Evolutionary conservation across 805 yeast genomes (phyloP).

Genomic region (Brettanomyces bruxellensis): DNA sequence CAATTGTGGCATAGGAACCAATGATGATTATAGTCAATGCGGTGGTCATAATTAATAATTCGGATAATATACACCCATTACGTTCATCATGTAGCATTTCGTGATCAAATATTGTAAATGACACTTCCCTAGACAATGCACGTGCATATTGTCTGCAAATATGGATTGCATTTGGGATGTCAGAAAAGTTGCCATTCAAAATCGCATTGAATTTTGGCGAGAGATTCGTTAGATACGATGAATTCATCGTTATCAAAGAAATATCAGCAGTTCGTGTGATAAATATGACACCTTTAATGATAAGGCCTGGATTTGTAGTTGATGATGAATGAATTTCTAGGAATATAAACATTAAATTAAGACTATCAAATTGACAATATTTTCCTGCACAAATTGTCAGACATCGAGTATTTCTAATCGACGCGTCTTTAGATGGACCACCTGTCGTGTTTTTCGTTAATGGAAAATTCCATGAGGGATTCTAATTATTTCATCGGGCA

Average conservation of each 20-base stretch:
- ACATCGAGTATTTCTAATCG: no score
- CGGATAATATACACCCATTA: slow-evolving; percentile 11
- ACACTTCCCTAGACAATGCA: slow-evolving; percentile 10
- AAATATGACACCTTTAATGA: no score
- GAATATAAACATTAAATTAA: no score
- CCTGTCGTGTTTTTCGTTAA: no score
- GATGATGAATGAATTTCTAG: no score
- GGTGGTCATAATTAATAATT: slow-evolving; percentile 9
- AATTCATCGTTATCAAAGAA: background rate
- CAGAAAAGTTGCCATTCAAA: background rate
- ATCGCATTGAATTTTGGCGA: background rate
- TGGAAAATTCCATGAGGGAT: no score
- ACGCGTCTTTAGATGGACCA: no score
- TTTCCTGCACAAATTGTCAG: no score
- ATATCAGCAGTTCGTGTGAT: no score
- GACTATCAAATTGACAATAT: no score
- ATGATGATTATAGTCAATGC: slow-evolving; percentile 22
- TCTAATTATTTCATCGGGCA: no score
- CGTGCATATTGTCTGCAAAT: background rate
- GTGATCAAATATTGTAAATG: slow-evolving; percentile 15
- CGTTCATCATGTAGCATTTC: slow-evolving; percentile 6
- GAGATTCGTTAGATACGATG: background rate
- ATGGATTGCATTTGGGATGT: background rate
- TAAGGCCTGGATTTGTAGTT: no score
- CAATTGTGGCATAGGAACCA: slow-evolving; percentile 28